Evolutionary conservation across 768 basidiomycete genomes (phyloP).

Genomic region (Botryobasidium botryosum): DNA sequence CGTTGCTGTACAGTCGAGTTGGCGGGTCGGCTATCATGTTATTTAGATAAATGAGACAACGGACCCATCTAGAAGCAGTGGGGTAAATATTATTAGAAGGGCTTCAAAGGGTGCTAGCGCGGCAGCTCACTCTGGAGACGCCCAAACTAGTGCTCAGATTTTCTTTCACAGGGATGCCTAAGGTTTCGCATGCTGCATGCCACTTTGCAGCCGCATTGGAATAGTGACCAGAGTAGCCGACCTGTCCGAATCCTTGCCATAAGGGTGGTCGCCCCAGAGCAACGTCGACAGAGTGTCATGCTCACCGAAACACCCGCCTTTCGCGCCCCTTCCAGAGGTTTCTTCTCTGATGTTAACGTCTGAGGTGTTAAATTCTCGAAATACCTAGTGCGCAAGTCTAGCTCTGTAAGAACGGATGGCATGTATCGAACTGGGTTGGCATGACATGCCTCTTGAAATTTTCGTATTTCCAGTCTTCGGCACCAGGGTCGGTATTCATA

Average conservation of each 20-base stretch:
- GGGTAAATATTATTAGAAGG: conserved; percentile 7
- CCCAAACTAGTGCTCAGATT: not conserved
- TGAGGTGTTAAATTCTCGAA: conserved; percentile 43
- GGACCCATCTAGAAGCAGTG: not conserved
- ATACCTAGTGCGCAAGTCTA: conserved; percentile 28
- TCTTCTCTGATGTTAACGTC: conserved; percentile 10
- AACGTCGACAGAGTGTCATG: not conserved
- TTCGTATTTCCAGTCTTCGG: conserved; percentile 41
- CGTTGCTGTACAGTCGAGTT: conserved; percentile 55
- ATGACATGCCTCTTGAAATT: conserved; percentile 31
- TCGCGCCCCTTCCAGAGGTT: not conserved
- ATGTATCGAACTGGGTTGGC: too few species aligned
- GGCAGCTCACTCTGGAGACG: not conserved
- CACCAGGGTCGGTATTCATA: conserved; percentile 27
- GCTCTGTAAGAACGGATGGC: not conserved
- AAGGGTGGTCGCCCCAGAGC: not conserved
- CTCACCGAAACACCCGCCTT: not conserved
- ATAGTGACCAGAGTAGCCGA: conserved; percentile 35
- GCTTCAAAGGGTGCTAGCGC: not conserved
- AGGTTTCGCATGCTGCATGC: conserved; percentile 32
- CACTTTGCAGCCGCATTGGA: conserved; percentile 34
- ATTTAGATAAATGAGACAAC: not conserved
- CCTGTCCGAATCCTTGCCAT: not conserved
- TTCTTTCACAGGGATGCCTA: conserved; percentile 29
- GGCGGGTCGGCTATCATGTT: conserved; percentile 4